These are phyloP conservation scores for Begonia loranthoides DNA, from an alignment of 306 rosid genomes.

Conservation along the genomic window DNA sequence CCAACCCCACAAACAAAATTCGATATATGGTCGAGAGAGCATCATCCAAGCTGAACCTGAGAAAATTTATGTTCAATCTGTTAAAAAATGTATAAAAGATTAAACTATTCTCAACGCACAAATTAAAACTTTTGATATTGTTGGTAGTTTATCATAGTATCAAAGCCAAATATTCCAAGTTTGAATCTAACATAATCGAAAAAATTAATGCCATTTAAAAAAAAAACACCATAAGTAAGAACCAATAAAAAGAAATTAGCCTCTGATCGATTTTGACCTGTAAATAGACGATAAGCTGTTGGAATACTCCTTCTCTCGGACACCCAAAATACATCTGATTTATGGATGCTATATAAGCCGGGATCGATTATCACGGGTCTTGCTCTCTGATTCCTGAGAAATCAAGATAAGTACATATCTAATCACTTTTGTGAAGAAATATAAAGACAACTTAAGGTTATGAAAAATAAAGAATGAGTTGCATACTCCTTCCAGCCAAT, in stretches of 20 bases:
- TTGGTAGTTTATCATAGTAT: no score
- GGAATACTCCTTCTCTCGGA: slow-evolving; percentile 56
- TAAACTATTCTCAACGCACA: no score
- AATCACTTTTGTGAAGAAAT: not conserved
- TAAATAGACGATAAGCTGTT: slow-evolving; percentile 57
- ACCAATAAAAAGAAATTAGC: no score
- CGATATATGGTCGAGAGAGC: slow-evolving; percentile 63
- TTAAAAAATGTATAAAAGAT: no score
- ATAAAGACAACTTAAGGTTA: slow-evolving; percentile 2
- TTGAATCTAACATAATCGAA: no score
- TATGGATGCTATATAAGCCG: slow-evolving; percentile 44
- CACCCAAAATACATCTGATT: slow-evolving; percentile 67
- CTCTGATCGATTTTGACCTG: slow-evolving; percentile 18
- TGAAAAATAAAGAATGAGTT: slow-evolving; percentile 6
- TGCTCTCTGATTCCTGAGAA: slow-evolving; percentile 56
- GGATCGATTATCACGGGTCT: slow-evolving; percentile 73
- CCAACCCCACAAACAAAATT: slow-evolving; percentile 70
- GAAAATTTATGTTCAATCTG: slow-evolving; percentile 7
- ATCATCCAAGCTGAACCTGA: slow-evolving; percentile 92
- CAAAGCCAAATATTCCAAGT: no score
- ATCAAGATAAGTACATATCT: slow-evolving; percentile 6
- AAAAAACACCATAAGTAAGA: no score
- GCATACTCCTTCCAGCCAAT: slow-evolving; percentile 95
- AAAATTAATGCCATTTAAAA: no score
- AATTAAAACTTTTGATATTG: no score